phyloP scores from a whole-genome alignment of 495 filamentous ascomycete species.

The Xylaria bambusicola region DNA sequence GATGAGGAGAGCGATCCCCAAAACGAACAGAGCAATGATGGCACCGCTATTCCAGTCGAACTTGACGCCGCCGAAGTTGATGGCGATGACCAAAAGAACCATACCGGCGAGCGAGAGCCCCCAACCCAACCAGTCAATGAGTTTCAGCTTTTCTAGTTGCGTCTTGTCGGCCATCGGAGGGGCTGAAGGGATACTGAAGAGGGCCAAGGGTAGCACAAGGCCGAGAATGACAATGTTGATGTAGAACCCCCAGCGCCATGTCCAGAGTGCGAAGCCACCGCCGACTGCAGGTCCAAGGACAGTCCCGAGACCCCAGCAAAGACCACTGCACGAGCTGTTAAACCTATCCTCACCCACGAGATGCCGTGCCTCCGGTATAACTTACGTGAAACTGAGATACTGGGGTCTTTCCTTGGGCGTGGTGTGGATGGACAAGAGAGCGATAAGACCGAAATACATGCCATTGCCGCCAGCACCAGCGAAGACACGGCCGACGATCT shows the following conservation, averaged over 20 bases:
- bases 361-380: no score
- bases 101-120: no score
- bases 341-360: slow-evolving; percentile 49
- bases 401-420: no score
- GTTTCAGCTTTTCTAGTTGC: no score
- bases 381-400: no score
- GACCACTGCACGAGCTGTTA: slow-evolving; percentile 37
- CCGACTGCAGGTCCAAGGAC: slow-evolving; percentile 61
- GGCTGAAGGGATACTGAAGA: slow-evolving; percentile 50
- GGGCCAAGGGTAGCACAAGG: slow-evolving; percentile 50
- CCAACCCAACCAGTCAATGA: no score
- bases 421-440: slow-evolving; percentile 41
- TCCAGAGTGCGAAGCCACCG: slow-evolving; percentile 53
- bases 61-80: no score
- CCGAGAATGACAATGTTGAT: slow-evolving; percentile 63
- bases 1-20: slow-evolving; percentile 54
- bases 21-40: slow-evolving; percentile 57
- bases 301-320: slow-evolving; percentile 50
- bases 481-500: slow-evolving; percentile 50
- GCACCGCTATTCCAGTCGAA: slow-evolving; percentile 55
- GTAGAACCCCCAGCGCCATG: slow-evolving; percentile 65
- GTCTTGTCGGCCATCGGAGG: no score
- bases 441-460: slow-evolving; percentile 50
- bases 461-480: slow-evolving; percentile 43
- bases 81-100: no score